Base-by-base conservation (phyloP, 192 early-diverging fungal species). In the Powellomyces hirtus region DNA sequence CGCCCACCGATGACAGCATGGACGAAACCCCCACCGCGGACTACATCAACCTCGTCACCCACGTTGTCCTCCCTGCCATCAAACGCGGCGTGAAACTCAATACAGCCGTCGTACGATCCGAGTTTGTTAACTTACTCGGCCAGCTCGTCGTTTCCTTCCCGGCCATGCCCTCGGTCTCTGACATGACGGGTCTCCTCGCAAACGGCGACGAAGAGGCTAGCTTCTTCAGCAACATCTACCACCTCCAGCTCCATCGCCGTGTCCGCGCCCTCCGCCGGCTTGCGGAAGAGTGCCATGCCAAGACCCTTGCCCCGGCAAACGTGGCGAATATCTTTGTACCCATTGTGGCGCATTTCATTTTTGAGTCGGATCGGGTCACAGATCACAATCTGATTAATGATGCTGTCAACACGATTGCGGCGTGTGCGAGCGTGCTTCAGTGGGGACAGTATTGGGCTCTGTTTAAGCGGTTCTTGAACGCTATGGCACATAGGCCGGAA, bases 211-310 rank as follows among this genome's bases (percentile, higher is more conserved):
- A 94, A n/a, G 93, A 99, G 68, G 88, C 91, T 4, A 95, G 89
- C 61, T 95, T 99, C 78, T 99, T 98, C 73, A 88, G 84, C 75
- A 99, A 99, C 70, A 86, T 98, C 59, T 84, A 92, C 63, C 97
- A 99, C 66, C 86, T 99, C 62, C 97, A 99, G 80, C 77, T 91
- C 18, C 97, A 99, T 74, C 89, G 97, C 63, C 92, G 97, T 58
- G 68, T 90, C 6, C 86, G 92, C 55, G 91, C 96, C 0, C 64
- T 98, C 60, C 79, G 81, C 45, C 86, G 94, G 20, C 81, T 99
- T 63, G 56, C 72, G 6, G 75, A 82, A 2, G 64, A 64, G 10
- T 58, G 79, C 75, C 10, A 72, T 5, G 72, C 68, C 1, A 84
- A 82, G 4, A 62, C 66, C 8, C 74, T 93, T 38, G 65, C 69